phyloP scores from a whole-genome alignment of 179 eudicot genomes.

The Nepenthes alata region DNA sequence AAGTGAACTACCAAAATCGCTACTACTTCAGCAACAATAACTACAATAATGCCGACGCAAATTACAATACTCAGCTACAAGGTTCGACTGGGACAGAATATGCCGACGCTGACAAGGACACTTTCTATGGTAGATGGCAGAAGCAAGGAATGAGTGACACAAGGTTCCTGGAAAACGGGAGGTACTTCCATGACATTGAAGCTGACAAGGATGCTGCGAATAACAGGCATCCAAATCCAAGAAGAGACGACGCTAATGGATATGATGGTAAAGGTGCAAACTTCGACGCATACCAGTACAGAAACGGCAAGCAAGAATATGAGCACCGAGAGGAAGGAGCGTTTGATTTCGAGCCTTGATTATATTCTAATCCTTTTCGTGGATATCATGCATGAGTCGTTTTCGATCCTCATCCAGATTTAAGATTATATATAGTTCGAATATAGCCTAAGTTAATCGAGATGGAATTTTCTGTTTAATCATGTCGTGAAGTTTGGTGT shows the following conservation, averaged over 20 bases:
- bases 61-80: no score
- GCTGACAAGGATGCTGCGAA: slow-evolving; percentile 13
- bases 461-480: no score
- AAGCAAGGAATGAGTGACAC: slow-evolving; percentile 32
- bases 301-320: slow-evolving; percentile 5
- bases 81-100: neutral
- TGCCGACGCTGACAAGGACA: neutral
- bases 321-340: neutral
- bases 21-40: neutral
- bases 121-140: neutral
- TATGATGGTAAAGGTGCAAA: slow-evolving; percentile 7
- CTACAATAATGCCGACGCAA: neutral
- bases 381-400: no score
- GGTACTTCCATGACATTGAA: slow-evolving; percentile 19
- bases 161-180: slow-evolving; percentile 30
- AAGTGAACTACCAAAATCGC: neutral
- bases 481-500: no score
- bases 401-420: no score
- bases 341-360: slow-evolving; percentile 1
- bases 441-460: no score
- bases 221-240: neutral
- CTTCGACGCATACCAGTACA: slow-evolving; percentile 4
- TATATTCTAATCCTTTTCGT: neutral
- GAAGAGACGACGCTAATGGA: neutral
- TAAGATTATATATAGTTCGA: no score